Evolutionary conservation across 495 filamentous ascomycete species (phyloP).

Genomic region (Staphylotrichum tortipilum): DNA sequence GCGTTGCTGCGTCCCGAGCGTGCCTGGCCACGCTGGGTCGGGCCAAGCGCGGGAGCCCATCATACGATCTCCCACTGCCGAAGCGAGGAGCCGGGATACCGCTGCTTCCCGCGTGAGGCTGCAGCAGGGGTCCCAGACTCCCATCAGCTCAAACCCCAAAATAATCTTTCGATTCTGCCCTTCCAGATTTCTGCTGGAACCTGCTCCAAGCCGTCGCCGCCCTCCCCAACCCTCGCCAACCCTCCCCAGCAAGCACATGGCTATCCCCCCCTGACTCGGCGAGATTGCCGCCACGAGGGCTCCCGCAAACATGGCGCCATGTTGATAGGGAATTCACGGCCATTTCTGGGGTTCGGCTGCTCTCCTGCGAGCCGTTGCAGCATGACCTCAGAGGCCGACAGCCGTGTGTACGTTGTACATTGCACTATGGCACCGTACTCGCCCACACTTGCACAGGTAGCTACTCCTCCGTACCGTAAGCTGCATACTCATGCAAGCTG

Average conservation of each 20-base stretch:
- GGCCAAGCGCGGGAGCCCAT: not conserved
- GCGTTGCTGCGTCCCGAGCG: not conserved
- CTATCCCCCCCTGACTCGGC: not conserved
- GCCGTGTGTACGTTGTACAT: no score
- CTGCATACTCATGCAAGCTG: no score
- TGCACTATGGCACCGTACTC: no score
- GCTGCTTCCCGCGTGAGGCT: constrained; percentile 2
- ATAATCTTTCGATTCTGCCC: not conserved
- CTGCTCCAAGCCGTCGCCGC: constrained; percentile 1
- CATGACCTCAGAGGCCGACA: no score
- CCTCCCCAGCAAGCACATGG: not conserved
- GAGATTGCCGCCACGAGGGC: not conserved
- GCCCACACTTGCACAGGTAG: no score
- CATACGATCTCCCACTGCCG: constrained; percentile 11
- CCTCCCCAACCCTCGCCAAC: no score
- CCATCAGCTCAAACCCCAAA: not conserved
- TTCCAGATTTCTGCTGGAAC: constrained; percentile 7
- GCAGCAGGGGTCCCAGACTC: not conserved
- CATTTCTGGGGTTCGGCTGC: no score
- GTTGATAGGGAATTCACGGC: constrained; percentile 9
- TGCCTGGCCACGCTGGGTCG: not conserved
- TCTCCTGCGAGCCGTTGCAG: no score
- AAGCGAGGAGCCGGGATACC: not conserved
- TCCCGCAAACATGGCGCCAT: not conserved
- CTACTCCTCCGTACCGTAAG: no score